phyloP scores from a whole-genome alignment of 2,329 filamentous ascomycete species.

The Didymellaceae sp. region DNA sequence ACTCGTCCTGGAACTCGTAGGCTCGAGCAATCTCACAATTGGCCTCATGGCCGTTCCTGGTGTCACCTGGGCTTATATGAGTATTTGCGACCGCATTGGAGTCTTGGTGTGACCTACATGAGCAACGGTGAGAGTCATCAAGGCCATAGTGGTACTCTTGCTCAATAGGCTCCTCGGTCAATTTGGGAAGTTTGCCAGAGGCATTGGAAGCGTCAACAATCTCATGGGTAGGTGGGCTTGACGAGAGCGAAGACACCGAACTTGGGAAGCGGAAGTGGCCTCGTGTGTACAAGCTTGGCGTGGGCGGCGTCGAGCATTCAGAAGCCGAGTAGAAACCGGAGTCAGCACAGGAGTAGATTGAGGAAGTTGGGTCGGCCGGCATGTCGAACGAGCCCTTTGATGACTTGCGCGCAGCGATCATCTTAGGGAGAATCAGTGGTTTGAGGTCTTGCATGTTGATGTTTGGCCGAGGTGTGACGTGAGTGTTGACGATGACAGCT shows the following conservation, averaged over 20 bases:
- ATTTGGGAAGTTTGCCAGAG: conserved; percentile 76
- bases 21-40: conserved; percentile 57
- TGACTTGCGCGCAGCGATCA: conserved; percentile 47
- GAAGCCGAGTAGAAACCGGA: conserved; percentile 61
- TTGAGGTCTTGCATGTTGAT: conserved; percentile 49
- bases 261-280: conserved; percentile 72
- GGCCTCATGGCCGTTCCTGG: conserved; percentile 63
- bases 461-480: conserved; percentile 33
- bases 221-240: conserved; percentile 59
- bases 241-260: conserved; percentile 78
- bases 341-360: conserved; percentile 44
- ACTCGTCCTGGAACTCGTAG: conserved; percentile 68
- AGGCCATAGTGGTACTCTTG: conserved; percentile 66
- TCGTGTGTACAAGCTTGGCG: conserved; percentile 70
- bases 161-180: conserved; percentile 82
- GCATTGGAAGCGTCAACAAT: conserved; percentile 62
- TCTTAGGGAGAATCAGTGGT: conserved; percentile 48
- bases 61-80: conserved; percentile 60
- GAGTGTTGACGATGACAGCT: conserved; percentile 35
- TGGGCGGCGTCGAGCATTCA: conserved; percentile 72
- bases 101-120: conserved; percentile 66
- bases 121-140: conserved; percentile 61
- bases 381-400: conserved; percentile 45
- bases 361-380: conserved; percentile 40
- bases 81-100: conserved; percentile 19